phyloP scores from a whole-genome alignment of 164 flowering plant genomes.

The Vitis amurensis region DNA sequence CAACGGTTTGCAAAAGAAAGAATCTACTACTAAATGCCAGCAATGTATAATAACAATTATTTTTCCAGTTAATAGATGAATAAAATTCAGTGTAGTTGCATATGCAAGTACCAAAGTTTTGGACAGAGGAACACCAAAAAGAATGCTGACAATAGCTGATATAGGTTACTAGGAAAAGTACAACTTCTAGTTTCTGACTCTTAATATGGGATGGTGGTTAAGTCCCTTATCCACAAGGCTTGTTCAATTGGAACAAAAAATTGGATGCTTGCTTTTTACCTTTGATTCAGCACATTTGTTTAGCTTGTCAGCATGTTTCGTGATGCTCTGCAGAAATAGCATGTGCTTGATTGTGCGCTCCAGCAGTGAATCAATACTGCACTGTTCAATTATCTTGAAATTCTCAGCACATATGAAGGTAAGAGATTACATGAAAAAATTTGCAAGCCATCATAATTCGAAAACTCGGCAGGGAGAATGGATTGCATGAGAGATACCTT shows the following conservation, averaged over 20 bases:
- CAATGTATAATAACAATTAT: neutral
- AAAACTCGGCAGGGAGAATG: neutral
- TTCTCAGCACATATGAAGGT: conserved; percentile 10
- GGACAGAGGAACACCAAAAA: neutral
- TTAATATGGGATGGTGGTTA: neutral
- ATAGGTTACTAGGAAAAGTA: neutral
- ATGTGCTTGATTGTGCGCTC: conserved; percentile 85
- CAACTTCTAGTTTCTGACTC: neutral
- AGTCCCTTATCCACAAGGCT: neutral
- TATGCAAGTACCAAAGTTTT: no score
- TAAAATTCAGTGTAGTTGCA: neutral
- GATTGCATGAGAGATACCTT: conserved; percentile 13
- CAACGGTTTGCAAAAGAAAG: neutral
- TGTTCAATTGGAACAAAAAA: neutral
- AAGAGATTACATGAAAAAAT: neutral
- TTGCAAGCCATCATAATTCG: neutral
- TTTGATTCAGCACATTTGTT: conserved; percentile 48
- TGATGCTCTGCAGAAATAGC: conserved; percentile 67
- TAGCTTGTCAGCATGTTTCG: conserved; percentile 70
- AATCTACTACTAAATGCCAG: neutral
- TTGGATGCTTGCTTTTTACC: conserved; percentile 29
- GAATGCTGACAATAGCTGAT: neutral
- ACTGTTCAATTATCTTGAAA: conserved; percentile 44
- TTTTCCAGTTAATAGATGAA: neutral
- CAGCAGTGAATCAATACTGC: conserved; percentile 86